Percentiles rank a stretch among this genome's conserved stretches.
Evolutionary conservation across 2,329 filamentous ascomycete species (phyloP).

Genomic region (Westerdykella ornata): DNA sequence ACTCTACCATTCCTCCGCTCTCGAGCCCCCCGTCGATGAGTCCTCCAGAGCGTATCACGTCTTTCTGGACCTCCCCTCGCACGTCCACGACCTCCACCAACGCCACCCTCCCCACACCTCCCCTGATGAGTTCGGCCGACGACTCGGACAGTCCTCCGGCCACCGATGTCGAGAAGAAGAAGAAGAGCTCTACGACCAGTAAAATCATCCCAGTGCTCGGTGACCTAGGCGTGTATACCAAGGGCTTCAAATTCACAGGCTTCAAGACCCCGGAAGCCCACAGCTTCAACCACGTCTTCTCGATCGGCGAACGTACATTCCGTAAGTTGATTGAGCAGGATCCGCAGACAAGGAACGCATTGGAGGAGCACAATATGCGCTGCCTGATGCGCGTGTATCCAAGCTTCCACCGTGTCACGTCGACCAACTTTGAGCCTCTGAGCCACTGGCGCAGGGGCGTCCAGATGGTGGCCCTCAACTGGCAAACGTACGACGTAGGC

Average conservation of each 20-base stretch:
- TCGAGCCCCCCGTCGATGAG: conserved; percentile 50
- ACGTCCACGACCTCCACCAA: conserved; percentile 52
- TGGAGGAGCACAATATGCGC: conserved; percentile 85
- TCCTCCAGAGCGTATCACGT: conserved; percentile 43
- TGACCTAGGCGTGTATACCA: conserved; percentile 73
- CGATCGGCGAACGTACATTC: conserved; percentile 86
- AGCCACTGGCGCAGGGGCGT: conserved; percentile 92
- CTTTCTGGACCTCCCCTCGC: conserved; percentile 47
- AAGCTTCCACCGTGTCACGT: conserved; percentile 70
- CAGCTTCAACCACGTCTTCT: conserved; percentile 89
- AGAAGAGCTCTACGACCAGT: conserved; percentile 59
- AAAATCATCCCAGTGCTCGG: conserved; percentile 82
- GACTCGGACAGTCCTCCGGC: conserved; percentile 64
- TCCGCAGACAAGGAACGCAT: conserved; percentile 65
- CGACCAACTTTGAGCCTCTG: conserved; percentile 90
- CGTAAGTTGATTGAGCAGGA: conserved; percentile 71
- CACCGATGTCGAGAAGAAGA: conserved; percentile 51
- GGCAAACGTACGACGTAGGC: conserved; percentile 93
- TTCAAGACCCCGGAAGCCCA: conserved; percentile 74
- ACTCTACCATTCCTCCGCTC: conserved; percentile 44
- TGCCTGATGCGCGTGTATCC: conserved; percentile 89
- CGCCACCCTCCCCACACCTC: conserved; percentile 50
- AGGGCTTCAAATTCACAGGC: conserved; percentile 73
- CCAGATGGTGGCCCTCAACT: conserved; percentile 96
- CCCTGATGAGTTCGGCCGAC: conserved; percentile 55